Conservation (phyloP, 2,329 filamentous ascomycete species). For the Nothophoma quercina region DNA sequence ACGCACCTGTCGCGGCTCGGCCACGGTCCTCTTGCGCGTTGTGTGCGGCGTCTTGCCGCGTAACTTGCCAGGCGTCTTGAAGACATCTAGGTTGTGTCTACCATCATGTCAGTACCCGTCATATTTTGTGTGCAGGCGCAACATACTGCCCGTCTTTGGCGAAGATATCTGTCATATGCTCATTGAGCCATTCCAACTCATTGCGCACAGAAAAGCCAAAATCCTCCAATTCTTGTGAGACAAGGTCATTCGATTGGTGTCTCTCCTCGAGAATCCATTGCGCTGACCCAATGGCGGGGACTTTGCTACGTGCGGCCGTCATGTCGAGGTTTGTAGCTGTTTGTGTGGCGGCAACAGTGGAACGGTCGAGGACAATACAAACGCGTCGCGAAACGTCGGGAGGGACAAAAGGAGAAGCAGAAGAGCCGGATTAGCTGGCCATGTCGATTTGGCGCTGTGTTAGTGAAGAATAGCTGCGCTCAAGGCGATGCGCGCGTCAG, state of each 20-base stretch:
- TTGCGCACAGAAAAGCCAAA: conserved; percentile 91
- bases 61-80: conserved; percentile 89
- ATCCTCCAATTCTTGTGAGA: conserved; percentile 86
- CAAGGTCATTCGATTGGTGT: conserved; percentile 76
- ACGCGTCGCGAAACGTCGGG: conserved; percentile 36
- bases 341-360: conserved; percentile 4
- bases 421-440: conserved; percentile 22
- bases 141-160: conserved; percentile 84
- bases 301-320: conserved; percentile 45
- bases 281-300: conserved; percentile 74
- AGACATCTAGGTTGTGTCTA: conserved; percentile 92
- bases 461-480: conserved; percentile 20
- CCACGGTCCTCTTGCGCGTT: conserved; percentile 62
- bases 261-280: conserved; percentile 89
- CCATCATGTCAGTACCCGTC: conserved; percentile 31
- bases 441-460: conserved; percentile 24
- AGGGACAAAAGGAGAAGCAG: conserved; percentile 16
- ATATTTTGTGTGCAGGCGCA: conserved; percentile 18
- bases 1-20: conserved; percentile 70
- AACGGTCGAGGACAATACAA: conserved; percentile 15
- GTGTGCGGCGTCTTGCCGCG: conserved; percentile 83
- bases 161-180: conserved; percentile 97
- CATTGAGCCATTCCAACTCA: conserved; percentile 97
- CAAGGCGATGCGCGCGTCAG: conserved; percentile 22
- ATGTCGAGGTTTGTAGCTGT: conserved; percentile 28